phyloP scores from a whole-genome alignment of 2,329 filamentous ascomycete species.

The Epicoccum nigrum region DNA sequence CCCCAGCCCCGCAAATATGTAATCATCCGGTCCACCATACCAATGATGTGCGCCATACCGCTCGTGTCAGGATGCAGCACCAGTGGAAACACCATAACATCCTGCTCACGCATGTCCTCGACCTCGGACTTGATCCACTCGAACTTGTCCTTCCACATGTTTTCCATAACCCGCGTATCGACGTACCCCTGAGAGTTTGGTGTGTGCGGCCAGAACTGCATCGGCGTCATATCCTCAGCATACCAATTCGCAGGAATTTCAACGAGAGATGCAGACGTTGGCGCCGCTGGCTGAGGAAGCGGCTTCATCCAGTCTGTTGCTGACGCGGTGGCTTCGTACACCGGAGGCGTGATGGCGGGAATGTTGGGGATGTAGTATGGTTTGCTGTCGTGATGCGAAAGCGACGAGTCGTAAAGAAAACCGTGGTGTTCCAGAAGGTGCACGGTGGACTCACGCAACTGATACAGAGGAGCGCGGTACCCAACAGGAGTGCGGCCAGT shows the following conservation, averaged over 20 bases:
- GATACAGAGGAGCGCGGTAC: slow-evolving; percentile 60
- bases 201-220: slow-evolving; percentile 55
- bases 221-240: slow-evolving; percentile 58
- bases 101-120: slow-evolving; percentile 42
- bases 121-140: slow-evolving; percentile 57
- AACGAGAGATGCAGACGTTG: slow-evolving; percentile 46
- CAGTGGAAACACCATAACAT: slow-evolving; percentile 56
- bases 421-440: slow-evolving; percentile 55
- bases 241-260: slow-evolving; percentile 61
- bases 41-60: slow-evolving; percentile 66
- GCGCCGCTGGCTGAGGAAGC: slow-evolving; percentile 30
- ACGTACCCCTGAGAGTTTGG: slow-evolving; percentile 65
- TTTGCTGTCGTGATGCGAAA: slow-evolving; percentile 58
- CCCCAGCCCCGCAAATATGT: slow-evolving; percentile 56
- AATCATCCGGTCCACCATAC: slow-evolving; percentile 61
- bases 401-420: slow-evolving; percentile 59
- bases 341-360: slow-evolving; percentile 49
- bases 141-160: slow-evolving; percentile 67
- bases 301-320: slow-evolving; percentile 56
- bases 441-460: slow-evolving; percentile 57
- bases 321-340: slow-evolving; percentile 47
- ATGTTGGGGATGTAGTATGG: slow-evolving; percentile 57
- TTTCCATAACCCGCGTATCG: slow-evolving; percentile 61
- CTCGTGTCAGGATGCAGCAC: slow-evolving; percentile 65
- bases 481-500: slow-evolving; percentile 56